A percentile compares a stretch with the other conserved stretches of the same genome.
These are phyloP conservation scores for Boletales sp. DNA, from an alignment of 768 basidiomycete genomes.

Conservation along the genomic window DNA sequence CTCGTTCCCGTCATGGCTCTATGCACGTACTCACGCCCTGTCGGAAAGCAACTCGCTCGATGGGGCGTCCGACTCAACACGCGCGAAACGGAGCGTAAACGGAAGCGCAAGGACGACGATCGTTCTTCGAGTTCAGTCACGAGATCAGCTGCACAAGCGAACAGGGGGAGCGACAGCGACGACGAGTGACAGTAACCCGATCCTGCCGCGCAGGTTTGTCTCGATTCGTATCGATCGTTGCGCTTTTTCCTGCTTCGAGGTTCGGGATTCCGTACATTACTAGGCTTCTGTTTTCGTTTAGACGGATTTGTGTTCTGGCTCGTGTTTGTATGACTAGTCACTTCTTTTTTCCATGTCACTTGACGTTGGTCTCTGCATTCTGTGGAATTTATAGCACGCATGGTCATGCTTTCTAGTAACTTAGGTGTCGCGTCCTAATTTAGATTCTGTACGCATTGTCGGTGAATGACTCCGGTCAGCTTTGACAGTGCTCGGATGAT, in stretches of 20 bases:
- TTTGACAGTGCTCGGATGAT: no score
- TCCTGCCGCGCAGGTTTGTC: not conserved
- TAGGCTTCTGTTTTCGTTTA: constrained; percentile 1
- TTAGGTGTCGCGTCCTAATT: constrained; percentile 11
- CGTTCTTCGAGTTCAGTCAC: constrained; percentile 4
- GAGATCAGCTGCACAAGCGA: constrained; percentile 1
- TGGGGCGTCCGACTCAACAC: constrained; percentile 35
- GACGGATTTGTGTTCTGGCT: constrained; percentile 4
- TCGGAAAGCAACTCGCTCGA: constrained; percentile 30
- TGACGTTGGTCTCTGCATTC: constrained; percentile 1
- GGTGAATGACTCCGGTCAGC: not conserved
- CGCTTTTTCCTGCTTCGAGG: not conserved
- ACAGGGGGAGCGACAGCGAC: not conserved
- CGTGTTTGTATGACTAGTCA: constrained; percentile 14
- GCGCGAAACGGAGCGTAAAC: constrained; percentile 36
- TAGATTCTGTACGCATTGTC: not conserved
- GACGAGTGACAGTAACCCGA: constrained; percentile 25
- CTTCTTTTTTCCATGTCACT: not conserved
- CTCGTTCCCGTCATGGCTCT: not conserved
- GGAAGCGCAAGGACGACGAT: constrained; percentile 27
- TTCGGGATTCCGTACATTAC: not conserved
- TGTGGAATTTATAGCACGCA: not conserved
- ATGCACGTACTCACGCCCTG: constrained; percentile 1
- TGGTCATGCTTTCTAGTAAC: constrained; percentile 3
- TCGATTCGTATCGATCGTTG: not conserved